These are phyloP conservation scores for Lactarius hatsudake DNA, from an alignment of 768 basidiomycete species.

Conservation along the genomic window DNA sequence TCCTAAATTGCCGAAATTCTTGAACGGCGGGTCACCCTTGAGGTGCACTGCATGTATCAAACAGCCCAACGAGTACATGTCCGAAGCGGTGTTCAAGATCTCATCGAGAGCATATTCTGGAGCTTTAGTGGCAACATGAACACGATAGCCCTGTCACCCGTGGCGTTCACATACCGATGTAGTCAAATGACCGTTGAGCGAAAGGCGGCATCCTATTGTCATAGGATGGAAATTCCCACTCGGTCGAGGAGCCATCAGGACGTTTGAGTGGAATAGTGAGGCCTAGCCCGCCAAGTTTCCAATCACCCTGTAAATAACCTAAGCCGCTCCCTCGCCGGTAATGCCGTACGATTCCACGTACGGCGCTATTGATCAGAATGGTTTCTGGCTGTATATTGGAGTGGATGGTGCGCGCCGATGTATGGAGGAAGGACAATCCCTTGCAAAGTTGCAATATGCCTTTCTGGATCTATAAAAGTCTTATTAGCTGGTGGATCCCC, in stretches of 20 bases:
- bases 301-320: conserved; percentile 72
- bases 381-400: conserved; percentile 86
- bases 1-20: conserved; percentile 73
- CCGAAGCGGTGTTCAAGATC: conserved; percentile 78
- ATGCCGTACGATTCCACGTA: conserved; percentile 39
- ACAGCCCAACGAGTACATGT: conserved; percentile 92
- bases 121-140: conserved; percentile 46
- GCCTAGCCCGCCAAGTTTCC: conserved; percentile 93
- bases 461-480: conserved; percentile 75
- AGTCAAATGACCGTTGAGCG: conserved; percentile 91
- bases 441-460: conserved; percentile 92
- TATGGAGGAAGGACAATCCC: conserved; percentile 86
- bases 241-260: conserved; percentile 66
- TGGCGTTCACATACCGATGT: conserved; percentile 66
- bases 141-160: background rate
- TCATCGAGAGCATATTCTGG: conserved; percentile 96
- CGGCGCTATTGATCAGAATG: conserved; percentile 85
- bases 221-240: conserved; percentile 89
- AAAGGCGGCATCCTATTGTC: conserved; percentile 78
- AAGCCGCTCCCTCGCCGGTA: conserved; percentile 16
- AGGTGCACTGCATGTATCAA: conserved; percentile 89
- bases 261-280: conserved; percentile 74
- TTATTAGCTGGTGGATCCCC: conserved; percentile 19
- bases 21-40: conserved; percentile 83
- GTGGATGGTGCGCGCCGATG: conserved; percentile 88